Evolutionary conservation across 139 green algal genomes (phyloP), one percentile per base, ranked within the genome.

Genomic region (Haematococcus lacustris): DNA sequence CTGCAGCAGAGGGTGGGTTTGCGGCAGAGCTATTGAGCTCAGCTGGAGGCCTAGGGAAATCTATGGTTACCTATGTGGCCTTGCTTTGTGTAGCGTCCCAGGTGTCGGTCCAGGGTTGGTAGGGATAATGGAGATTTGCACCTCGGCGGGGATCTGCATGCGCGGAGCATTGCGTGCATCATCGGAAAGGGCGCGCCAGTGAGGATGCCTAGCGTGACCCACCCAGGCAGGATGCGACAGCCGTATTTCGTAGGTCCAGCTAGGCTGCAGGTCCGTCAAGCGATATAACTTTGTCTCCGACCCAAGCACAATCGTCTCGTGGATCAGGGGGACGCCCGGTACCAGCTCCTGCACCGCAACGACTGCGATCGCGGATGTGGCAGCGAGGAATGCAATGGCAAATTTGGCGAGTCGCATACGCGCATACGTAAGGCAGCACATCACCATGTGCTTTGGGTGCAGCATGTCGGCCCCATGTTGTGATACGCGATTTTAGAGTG

Each of bases 221-320:
- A 84, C 82, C 7, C 76, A 82, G 4, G 82, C 82, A 32, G 82
- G 82, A 35, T 77, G 79, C 2, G 82, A 87, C 28, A 87, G 38
- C 25, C 82, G 71, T 2, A 83, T 66, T 68, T 87, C 82, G 63
- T 87, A 87, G 1, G 57, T 66, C 37, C 66, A 63, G 9, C 40
- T 53, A 13, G 82, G 47, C 37, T 69, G 69, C 3, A 87, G 74
- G 3, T 43, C 78, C 2, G 2, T 7, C 1, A 84, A 35, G 5
- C 13, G 5, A 35, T 81, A 87, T 32, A 51, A 69, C 43, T 7
- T 30, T 43, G 40, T 33, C 39, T 71, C 50, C 51, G 50, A 38
- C 7, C 39, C 68, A 51, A 73, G 50, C 30, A 38, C 33, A 2
- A 73, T 51, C 4, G 34, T 26, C 68, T 73, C n/a, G 3, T 25